A percentile compares a stretch with the other conserved stretches of the same genome.
Evolutionary conservation across 2,329 filamentous ascomycete genomes (phyloP).

Genomic region (Leptographium wingfieldii): DNA sequence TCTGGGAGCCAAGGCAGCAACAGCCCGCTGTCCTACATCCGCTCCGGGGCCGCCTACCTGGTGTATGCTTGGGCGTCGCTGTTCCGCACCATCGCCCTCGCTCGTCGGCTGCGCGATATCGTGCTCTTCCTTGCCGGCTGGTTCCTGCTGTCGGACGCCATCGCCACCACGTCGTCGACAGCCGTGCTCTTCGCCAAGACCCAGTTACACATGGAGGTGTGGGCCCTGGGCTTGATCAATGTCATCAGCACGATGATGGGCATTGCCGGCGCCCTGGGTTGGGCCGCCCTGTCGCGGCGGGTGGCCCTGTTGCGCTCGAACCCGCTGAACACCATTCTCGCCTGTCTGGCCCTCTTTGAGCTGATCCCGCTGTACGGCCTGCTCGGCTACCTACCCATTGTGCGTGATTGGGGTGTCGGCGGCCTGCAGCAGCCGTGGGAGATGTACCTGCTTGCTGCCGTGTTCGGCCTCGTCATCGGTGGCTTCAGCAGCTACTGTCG

Average conservation of each 20-base stretch:
- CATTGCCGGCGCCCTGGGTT: slow-evolving; percentile 78
- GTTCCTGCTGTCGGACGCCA: slow-evolving; percentile 89
- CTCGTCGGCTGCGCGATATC: slow-evolving; percentile 59
- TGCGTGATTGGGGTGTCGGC: slow-evolving; percentile 60
- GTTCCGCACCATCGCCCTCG: slow-evolving; percentile 65
- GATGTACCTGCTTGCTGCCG: slow-evolving; percentile 82
- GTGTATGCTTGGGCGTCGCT: slow-evolving; percentile 77
- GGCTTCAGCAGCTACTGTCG: slow-evolving; percentile 86
- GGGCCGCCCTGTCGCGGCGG: slow-evolving; percentile 63
- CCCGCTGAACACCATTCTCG: slow-evolving; percentile 78
- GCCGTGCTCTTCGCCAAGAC: slow-evolving; percentile 96
- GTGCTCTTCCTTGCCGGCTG: slow-evolving; percentile 73
- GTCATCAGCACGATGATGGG: slow-evolving; percentile 80
- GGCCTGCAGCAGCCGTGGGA: slow-evolving; percentile 94
- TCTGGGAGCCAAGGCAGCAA: slow-evolving; percentile 8
- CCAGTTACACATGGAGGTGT: slow-evolving; percentile 75
- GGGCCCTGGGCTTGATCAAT: slow-evolving; percentile 81
- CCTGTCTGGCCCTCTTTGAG: slow-evolving; percentile 85
- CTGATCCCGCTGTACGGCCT: slow-evolving; percentile 87
- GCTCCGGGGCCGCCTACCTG: slow-evolving; percentile 43
- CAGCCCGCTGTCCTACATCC: slow-evolving; percentile 19
- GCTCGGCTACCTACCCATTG: slow-evolving; percentile 71
- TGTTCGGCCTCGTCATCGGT: slow-evolving; percentile 92
- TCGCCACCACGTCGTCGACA: slow-evolving; percentile 88
- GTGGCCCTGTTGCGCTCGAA: slow-evolving; percentile 43